phyloP scores from a whole-genome alignment of 2,329 filamentous ascomycete species.

The Apiospora arundinis region DNA sequence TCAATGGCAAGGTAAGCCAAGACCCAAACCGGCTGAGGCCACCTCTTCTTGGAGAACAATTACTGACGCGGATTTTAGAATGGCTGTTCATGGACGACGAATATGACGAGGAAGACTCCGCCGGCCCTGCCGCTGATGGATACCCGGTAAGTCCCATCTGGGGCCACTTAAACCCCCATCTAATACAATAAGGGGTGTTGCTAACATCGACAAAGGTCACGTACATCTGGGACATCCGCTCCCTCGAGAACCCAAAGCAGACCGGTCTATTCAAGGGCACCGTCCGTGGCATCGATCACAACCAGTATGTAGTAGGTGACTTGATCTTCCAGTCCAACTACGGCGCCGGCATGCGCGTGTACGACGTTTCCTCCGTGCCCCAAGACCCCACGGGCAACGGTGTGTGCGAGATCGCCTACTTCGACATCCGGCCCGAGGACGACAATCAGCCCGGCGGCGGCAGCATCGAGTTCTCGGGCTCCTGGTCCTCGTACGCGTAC shows the following conservation, averaged over 20 bases:
- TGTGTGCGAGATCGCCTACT: conserved; percentile 55
- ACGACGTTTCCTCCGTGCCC: conserved; percentile 45
- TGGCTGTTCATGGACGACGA: conserved; percentile 59
- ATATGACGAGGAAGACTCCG: conserved; percentile 53
- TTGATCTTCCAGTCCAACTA: conserved; percentile 58
- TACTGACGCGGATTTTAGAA: neutral
- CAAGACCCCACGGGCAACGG: conserved; percentile 50
- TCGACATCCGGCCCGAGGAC: conserved; percentile 59
- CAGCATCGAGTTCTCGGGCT: conserved; percentile 47
- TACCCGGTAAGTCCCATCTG: conserved; percentile 58
- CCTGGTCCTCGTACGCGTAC: conserved; percentile 55
- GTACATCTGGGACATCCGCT: conserved; percentile 42
- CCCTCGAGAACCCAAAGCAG: conserved; percentile 49
- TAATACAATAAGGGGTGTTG: neutral
- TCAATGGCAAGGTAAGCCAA: neutral
- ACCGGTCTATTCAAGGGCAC: conserved; percentile 51
- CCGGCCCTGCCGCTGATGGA: conserved; percentile 39
- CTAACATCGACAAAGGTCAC: neutral
- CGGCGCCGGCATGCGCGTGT: conserved; percentile 52
- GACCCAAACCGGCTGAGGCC: neutral
- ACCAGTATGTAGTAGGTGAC: conserved; percentile 54
- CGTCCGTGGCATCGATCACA: conserved; percentile 53
- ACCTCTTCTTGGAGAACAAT: neutral
- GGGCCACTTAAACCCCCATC: conserved; percentile 28
- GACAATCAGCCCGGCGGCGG: conserved; percentile 47